Percentiles rank a stretch among this genome's conserved stretches.
These are phyloP conservation scores for Gillenia trifoliata DNA, from an alignment of 306 rosid species.

Conservation along the genomic window DNA sequence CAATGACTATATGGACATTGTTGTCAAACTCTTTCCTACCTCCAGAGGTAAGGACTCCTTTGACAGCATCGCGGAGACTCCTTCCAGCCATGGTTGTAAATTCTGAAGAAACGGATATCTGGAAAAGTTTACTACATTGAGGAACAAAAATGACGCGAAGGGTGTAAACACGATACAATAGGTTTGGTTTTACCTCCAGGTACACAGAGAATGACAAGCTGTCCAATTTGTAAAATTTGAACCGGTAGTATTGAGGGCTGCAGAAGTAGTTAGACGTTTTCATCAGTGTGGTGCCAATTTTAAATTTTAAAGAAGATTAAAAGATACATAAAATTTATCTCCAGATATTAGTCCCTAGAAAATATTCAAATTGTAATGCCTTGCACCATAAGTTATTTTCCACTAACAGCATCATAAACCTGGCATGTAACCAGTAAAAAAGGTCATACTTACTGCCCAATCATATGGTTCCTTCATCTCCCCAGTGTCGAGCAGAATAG, in stretches of 20 bases:
- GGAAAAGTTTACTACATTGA: background rate
- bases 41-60: conserved; percentile 4
- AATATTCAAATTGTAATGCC: background rate
- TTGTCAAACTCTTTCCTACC: background rate
- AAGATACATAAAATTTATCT: background rate
- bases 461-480: conserved; percentile 28
- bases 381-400: background rate
- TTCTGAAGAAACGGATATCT: conserved; percentile 11
- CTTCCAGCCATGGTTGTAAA: conserved; percentile 32
- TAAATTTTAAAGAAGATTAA: background rate
- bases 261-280: background rate
- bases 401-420: background rate
- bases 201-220: conserved; percentile 18
- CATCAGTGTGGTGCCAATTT: background rate
- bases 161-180: background rate
- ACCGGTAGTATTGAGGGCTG: conserved; percentile 27
- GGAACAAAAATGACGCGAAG: background rate
- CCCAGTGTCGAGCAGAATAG: conserved; percentile 22
- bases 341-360: background rate
- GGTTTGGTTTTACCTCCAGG: conserved; percentile 12
- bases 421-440: background rate
- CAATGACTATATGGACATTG: conserved; percentile 20
- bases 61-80: conserved; percentile 24
- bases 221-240: conserved; percentile 21
- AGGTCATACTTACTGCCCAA: conserved; percentile 19